These are phyloP conservation scores for Elsinoe batatas DNA, from an alignment of 2,329 filamentous ascomycete genomes.

Conservation along the genomic window DNA sequence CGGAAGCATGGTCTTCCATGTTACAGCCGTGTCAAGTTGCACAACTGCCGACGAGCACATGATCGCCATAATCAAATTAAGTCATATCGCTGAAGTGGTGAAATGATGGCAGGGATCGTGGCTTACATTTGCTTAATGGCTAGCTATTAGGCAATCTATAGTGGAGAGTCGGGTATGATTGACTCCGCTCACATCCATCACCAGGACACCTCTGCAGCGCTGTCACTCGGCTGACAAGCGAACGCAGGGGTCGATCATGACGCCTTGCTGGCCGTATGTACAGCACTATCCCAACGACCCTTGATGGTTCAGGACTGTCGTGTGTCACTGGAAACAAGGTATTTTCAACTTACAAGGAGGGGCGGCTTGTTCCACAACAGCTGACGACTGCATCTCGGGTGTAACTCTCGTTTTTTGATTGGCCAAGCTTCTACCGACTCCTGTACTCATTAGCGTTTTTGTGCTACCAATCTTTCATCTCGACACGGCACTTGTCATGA, in stretches of 20 bases:
- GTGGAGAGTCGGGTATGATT: background rate
- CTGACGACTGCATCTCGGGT: background rate
- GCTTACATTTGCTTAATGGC: background rate
- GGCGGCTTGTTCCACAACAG: background rate
- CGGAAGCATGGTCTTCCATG: conserved; percentile 2
- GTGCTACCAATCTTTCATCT: conserved; percentile 3
- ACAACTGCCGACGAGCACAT: conserved; percentile 6
- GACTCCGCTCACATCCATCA: background rate
- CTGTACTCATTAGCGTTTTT: background rate
- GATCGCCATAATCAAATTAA: background rate
- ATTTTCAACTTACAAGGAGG: background rate
- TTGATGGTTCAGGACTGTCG: too few relatives aligned
- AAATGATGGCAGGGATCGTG: conserved; percentile 5
- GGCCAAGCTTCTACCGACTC: background rate
- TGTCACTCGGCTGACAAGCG: background rate
- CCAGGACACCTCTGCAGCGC: background rate
- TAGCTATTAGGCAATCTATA: conserved; percentile 11
- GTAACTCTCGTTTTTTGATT: background rate
- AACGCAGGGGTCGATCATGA: background rate
- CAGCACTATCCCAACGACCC: too few relatives aligned
- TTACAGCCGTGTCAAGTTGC: background rate
- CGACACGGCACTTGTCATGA: conserved; percentile 7
- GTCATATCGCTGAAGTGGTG: background rate
- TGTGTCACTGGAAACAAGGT: background rate
- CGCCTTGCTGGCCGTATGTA: background rate